A percentile compares a stretch with the other conserved stretches of the same genome.
Evolutionary conservation across 148 eudicot species (phyloP).

Genomic region (Salicornia ramosissima): DNA sequence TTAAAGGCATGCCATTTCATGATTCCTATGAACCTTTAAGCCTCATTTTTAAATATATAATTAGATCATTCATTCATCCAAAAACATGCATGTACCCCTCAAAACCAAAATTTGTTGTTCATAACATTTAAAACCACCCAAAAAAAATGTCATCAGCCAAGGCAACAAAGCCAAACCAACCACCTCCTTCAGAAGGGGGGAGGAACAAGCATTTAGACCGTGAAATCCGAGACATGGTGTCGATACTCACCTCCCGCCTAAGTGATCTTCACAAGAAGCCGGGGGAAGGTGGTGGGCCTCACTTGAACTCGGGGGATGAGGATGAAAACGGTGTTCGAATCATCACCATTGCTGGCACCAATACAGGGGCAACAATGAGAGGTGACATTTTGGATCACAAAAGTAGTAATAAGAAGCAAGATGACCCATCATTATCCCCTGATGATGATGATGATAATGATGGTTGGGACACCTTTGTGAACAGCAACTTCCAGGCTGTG

Average conservation of each 20-base stretch:
- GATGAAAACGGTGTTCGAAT: slow-evolving; percentile 46
- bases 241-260: slow-evolving; percentile 46
- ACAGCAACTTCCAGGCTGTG: slow-evolving; percentile 78
- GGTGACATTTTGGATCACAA: slow-evolving; percentile 37
- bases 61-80: background rate
- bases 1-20: slow-evolving; percentile 31
- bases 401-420: background rate
- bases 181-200: slow-evolving; percentile 21
- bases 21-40: slow-evolving; percentile 18
- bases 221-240: slow-evolving; percentile 53
- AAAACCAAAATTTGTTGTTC: slow-evolving; percentile 1
- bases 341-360: slow-evolving; percentile 73
- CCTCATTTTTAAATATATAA: slow-evolving; percentile 10
- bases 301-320: slow-evolving; percentile 16
- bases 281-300: slow-evolving; percentile 29
- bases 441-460: slow-evolving; percentile 27
- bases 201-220: slow-evolving; percentile 37
- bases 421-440: background rate
- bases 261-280: slow-evolving; percentile 38
- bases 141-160: slow-evolving; percentile 8
- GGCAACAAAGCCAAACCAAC: slow-evolving; percentile 25
- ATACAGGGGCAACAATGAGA: slow-evolving; percentile 70
- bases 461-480: slow-evolving; percentile 46
- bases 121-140: background rate
- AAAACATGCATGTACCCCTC: background rate